These are phyloP conservation scores for Cryptosporidium andersoni DNA, from an alignment of 169 alveolate species.

Conservation along the genomic window DNA sequence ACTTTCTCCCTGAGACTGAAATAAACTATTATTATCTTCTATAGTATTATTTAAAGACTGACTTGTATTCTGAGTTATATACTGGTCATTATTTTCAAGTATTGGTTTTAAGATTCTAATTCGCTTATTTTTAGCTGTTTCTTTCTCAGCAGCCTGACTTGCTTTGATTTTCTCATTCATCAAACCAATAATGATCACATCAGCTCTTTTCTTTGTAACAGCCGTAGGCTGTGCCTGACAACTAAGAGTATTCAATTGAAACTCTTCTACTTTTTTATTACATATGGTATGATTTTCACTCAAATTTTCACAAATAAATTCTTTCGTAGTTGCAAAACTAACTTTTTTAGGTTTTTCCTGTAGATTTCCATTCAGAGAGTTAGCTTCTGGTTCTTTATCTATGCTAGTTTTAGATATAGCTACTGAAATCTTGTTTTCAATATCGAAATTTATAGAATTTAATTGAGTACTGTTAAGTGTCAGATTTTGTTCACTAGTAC, in stretches of 20 bases:
- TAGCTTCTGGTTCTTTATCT: background rate
- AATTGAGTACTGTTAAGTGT: constrained; percentile 28
- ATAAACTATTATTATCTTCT: too few relatives aligned
- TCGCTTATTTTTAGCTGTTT: background rate
- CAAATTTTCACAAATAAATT: constrained; percentile 5
- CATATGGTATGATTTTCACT: background rate
- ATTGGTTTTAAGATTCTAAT: background rate
- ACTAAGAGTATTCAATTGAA: background rate
- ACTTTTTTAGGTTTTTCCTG: constrained; percentile 21
- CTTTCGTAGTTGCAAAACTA: constrained; percentile 53
- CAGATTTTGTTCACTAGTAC: background rate
- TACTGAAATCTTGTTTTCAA: constrained; percentile 22
- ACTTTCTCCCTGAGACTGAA: too few relatives aligned
- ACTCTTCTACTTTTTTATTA: background rate
- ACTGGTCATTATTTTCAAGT: too few relatives aligned
- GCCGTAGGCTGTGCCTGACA: background rate
- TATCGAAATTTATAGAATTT: constrained; percentile 1
- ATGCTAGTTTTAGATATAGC: constrained; percentile 31
- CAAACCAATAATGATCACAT: constrained; percentile 55
- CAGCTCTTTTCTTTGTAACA: constrained; percentile 37
- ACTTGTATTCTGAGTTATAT: too few relatives aligned
- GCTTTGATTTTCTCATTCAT: constrained; percentile 42
- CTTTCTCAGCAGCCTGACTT: constrained; percentile 19
- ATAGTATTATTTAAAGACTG: too few relatives aligned
- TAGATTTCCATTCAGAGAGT: background rate